Evolutionary conservation across 176 grass and related monocot genomes (phyloP).

Genomic region (Chloris gayana): DNA sequence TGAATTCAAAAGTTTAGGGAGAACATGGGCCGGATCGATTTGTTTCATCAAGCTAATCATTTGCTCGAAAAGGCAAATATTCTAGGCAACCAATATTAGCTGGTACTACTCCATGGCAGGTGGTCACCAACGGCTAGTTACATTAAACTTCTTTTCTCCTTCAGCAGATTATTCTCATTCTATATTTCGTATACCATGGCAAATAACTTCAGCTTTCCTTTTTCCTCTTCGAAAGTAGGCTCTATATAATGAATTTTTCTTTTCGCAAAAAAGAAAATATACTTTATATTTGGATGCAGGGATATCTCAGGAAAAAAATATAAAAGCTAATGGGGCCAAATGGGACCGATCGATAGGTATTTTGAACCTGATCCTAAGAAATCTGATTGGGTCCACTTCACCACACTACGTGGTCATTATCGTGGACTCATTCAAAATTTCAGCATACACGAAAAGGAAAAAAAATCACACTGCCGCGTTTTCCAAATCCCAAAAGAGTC

Average conservation of each 20-base stretch:
- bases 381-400: not conserved
- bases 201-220: not conserved
- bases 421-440: not conserved
- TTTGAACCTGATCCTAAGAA: not conserved
- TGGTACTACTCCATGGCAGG: constrained; percentile 30
- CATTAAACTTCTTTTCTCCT: not conserved
- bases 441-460: not conserved
- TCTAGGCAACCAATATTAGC: constrained; percentile 41
- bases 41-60: constrained; percentile 51
- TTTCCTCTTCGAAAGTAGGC: too few species aligned
- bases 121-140: constrained; percentile 5
- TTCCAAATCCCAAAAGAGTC: not conserved
- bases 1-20: constrained; percentile 25
- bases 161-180: not conserved
- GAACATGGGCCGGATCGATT: constrained; percentile 44
- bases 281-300: not conserved
- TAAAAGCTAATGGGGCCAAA: not conserved
- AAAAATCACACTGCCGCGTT: not conserved
- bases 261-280: too few species aligned
- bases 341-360: not conserved
- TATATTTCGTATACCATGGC: not conserved
- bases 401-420: not conserved
- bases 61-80: constrained; percentile 22
- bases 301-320: not conserved
- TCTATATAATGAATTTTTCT: too few species aligned